Base-by-base conservation (phyloP, 352 stramenopile genomes). In the Globisporangium carolinianum region DNA sequence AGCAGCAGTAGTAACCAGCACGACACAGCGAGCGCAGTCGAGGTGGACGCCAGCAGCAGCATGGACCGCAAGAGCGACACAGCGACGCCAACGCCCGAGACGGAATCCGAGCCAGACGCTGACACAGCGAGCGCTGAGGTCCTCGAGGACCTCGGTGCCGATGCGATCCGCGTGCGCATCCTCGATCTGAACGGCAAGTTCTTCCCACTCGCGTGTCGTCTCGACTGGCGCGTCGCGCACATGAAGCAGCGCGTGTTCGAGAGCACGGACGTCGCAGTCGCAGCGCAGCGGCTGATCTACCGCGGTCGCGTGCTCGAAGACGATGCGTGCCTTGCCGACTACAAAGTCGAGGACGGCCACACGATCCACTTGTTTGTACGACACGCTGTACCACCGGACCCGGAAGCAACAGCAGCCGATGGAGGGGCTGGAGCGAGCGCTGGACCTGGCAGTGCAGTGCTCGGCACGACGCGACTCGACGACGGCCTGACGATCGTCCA, bases 301-400 rank as follows among this genome's bases (percentile, higher is more conserved):
- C 78, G 89, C 24, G 91, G 91, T 35, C 85, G 86, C 38, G 86
- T 96, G 50, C 74, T 97, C 3, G 85, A 93, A 37, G 90, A 97
- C 56, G 80, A 86, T 4, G 63, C 79, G 39, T 51, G 68, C 5
- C 69, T 97, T 6, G 69, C 65, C 7, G 75, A 79, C 17, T 97
- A 97, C 68, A 94, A 95, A 50, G 78, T 97, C 4, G 89, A 97
- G 57, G 77, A 96, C 45, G 90, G 89, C 8, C 87, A 97, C 61
- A 97, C 85, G 8, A 77, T 97, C 47, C 91, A 97, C 63, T 69
- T 97, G 58, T 95, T 97, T 52, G 88, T 95, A 46, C 73, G 86
- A 17, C 68, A 83, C 67, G 73, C 71, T 1, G 69, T 70, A n/a
- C 79, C 67, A 7, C 75, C 79, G 5, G 83, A 91, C 45, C 65